A percentile compares a stretch with the other conserved stretches of the same genome.
Evolutionary conservation across 768 basidiomycete species (phyloP).

Genomic region (Suillus subalutaceus): DNA sequence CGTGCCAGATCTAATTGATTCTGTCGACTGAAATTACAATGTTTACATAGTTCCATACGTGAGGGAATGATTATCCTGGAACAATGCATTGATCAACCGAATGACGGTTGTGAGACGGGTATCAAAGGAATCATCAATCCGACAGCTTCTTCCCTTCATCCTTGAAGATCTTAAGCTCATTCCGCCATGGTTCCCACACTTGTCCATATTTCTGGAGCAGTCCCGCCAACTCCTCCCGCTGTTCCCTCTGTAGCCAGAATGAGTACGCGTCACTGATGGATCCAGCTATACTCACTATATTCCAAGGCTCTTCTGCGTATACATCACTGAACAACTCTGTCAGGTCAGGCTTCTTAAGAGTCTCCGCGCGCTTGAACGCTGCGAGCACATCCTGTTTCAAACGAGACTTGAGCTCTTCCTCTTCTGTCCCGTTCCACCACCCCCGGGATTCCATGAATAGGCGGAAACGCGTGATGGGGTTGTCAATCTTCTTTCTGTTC

Average conservation of each 20-base stretch:
- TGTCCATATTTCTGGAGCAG: slow-evolving; percentile 85
- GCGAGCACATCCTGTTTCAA: slow-evolving; percentile 76
- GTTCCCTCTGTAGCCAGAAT: slow-evolving; percentile 62
- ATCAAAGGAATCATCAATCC: slow-evolving; percentile 23
- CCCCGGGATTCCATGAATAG: slow-evolving; percentile 78
- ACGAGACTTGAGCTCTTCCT: slow-evolving; percentile 67
- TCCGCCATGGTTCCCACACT: slow-evolving; percentile 86
- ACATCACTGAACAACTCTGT: slow-evolving; percentile 85
- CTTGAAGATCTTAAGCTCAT: slow-evolving; percentile 76
- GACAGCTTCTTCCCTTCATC: slow-evolving; percentile 66
- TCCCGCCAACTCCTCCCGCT: slow-evolving; percentile 73
- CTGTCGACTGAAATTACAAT: slow-evolving; percentile 3
- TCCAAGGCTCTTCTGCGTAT: slow-evolving; percentile 86
- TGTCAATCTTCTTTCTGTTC: slow-evolving; percentile 88
- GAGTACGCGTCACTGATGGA: slow-evolving; percentile 4
- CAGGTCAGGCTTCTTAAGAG: slow-evolving; percentile 67
- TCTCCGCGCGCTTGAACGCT: slow-evolving; percentile 79
- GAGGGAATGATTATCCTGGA: background rate
- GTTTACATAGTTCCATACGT: slow-evolving; percentile 1
- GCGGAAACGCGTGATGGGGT: slow-evolving; percentile 85
- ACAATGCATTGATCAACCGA: background rate
- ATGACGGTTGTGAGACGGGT: background rate
- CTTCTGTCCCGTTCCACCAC: slow-evolving; percentile 84
- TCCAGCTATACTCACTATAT: slow-evolving; percentile 58
- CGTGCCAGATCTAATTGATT: background rate